Conservation (phyloP, 129 eudicot genomes). For the Lonicera japonica region DNA sequence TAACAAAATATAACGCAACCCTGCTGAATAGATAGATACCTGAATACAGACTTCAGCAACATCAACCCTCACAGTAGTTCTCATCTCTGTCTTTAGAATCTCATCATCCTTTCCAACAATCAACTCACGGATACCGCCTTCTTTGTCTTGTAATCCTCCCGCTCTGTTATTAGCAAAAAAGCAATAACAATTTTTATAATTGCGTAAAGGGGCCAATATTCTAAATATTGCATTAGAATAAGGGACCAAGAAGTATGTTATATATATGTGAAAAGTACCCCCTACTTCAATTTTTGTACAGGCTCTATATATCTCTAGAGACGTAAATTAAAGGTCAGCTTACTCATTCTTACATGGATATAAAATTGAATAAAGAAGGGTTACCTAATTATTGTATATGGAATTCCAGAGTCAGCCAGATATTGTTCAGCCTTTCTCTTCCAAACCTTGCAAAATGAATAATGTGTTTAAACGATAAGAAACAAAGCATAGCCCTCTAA, state of each 20-base stretch:
- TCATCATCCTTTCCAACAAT: conserved; percentile 91
- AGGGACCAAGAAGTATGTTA: no score
- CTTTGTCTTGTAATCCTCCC: conserved; percentile 97
- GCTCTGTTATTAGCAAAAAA: conserved; percentile 42
- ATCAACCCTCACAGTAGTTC: conserved; percentile 69
- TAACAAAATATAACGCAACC: not conserved
- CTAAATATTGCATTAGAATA: no score
- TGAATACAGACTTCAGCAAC: conserved; percentile 93
- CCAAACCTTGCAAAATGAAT: conserved; percentile 59
- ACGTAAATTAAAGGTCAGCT: no score
- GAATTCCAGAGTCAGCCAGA: conserved; percentile 85
- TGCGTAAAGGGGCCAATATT: no score
- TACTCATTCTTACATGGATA: no score
- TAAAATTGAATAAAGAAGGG: not conserved
- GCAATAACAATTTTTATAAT: no score
- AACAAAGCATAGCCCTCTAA: no score
- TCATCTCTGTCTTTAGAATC: conserved; percentile 77
- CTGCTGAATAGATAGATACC: conserved; percentile 21
- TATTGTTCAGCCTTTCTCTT: conserved; percentile 95
- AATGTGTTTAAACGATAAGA: no score
- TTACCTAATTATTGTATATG: conserved; percentile 87
- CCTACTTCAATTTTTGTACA: no score
- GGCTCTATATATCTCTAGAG: no score
- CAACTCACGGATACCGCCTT: conserved; percentile 77
- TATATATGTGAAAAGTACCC: no score